These are phyloP conservation scores for Euphorbia lathyris DNA, from an alignment of 345 rosid genomes.

Conservation along the genomic window DNA sequence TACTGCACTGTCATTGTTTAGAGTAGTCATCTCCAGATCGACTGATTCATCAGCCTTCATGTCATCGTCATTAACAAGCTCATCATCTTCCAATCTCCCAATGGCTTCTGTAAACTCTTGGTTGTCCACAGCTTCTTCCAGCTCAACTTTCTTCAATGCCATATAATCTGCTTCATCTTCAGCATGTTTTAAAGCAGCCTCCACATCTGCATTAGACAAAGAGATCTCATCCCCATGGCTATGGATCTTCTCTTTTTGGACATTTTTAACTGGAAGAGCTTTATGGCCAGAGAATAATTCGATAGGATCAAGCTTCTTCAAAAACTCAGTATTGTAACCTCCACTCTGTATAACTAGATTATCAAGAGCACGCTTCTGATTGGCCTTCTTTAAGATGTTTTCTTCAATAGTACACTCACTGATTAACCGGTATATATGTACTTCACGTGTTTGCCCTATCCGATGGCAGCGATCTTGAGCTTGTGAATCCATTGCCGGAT, in stretches of 20 bases:
- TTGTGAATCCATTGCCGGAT: conserved; percentile 99
- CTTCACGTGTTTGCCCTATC: conserved; percentile 99
- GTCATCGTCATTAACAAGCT: conserved; percentile 77
- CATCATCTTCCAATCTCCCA: conserved; percentile 91
- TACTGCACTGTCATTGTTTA: conserved; percentile 40
- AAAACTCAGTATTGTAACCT: conserved; percentile 92
- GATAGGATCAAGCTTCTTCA: conserved; percentile 98
- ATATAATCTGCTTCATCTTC: conserved; percentile 99
- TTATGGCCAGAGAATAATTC: conserved; percentile 89
- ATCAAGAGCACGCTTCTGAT: conserved; percentile 98
- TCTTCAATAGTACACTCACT: conserved; percentile 99
- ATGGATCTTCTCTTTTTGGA: conserved; percentile 48
- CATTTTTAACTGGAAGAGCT: conserved; percentile 49
- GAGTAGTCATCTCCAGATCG: conserved; percentile 42
- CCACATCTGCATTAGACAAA: conserved; percentile 87
- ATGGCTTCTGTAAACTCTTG: conserved; percentile 96
- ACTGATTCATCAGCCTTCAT: conserved; percentile 67
- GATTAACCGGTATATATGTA: conserved; percentile 90
- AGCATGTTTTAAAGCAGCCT: conserved; percentile 92
- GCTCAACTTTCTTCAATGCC: conserved; percentile 96
- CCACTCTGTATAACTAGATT: conserved; percentile 98
- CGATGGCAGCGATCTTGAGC: conserved; percentile 99
- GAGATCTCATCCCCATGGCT: conserved; percentile 48
- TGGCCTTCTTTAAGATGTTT: conserved; percentile 95
- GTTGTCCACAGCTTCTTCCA: conserved; percentile 98